phyloP scores from a whole-genome alignment of 345 rosid genomes.

The Eucalyptus curtisii region DNA sequence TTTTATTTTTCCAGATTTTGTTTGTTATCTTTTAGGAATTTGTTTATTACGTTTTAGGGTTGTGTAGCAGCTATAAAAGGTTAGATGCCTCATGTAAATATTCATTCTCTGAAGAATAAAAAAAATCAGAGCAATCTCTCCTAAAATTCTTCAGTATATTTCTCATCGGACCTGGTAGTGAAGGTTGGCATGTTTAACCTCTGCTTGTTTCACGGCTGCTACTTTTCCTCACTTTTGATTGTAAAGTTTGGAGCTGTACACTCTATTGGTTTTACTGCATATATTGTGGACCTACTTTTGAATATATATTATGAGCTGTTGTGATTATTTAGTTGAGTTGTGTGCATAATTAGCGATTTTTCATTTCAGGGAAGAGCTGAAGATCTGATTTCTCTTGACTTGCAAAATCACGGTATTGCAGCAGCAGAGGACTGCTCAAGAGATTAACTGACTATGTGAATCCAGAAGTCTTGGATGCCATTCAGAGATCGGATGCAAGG shows the following conservation, averaged over 20 bases:
- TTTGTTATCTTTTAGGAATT: no score
- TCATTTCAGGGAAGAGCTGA: conserved; percentile 20
- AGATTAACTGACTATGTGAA: conserved; percentile 10
- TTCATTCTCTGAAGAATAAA: no score
- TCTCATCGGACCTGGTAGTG: conserved; percentile 14
- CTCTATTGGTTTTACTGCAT: not conserved
- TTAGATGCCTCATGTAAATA: no score
- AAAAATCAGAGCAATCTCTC: no score
- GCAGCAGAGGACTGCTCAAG: conserved; percentile 25
- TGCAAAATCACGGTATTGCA: conserved; percentile 10
- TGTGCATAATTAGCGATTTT: not conserved
- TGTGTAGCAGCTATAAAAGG: no score
- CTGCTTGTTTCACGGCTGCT: not conserved
- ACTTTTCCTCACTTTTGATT: not conserved
- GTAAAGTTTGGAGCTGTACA: not conserved
- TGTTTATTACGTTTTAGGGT: no score
- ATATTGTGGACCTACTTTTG: not conserved
- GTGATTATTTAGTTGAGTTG: not conserved
- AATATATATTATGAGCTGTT: not conserved
- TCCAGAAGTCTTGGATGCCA: conserved; percentile 21
- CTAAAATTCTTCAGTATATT: no score
- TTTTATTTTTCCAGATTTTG: no score
- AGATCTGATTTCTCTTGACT: conserved; percentile 16
- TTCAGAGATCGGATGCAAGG: conserved; percentile 25
- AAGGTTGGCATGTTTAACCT: conserved; percentile 9